phyloP scores from a whole-genome alignment of 2,329 filamentous ascomycete species.

The Colletotrichum tamarilloi region DNA sequence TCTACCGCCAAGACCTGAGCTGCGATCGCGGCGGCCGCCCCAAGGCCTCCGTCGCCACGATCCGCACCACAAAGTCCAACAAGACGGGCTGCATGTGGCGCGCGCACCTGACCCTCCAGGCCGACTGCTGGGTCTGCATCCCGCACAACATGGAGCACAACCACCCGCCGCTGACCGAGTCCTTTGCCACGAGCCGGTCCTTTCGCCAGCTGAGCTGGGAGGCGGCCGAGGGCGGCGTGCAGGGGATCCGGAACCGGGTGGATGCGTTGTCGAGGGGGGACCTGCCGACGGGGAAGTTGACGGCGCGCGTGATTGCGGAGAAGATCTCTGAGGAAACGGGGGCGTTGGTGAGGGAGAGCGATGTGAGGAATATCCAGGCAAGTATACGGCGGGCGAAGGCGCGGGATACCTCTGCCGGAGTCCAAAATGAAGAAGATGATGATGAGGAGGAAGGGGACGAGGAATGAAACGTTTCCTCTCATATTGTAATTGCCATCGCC shows the following conservation, averaged over 20 bases:
- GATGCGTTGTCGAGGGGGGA: not conserved
- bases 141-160: not conserved
- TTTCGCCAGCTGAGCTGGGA: not conserved
- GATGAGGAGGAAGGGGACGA: no score
- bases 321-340: not conserved
- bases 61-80: no score
- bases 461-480: not conserved
- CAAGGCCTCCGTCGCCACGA: no score
- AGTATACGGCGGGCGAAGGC: not conserved
- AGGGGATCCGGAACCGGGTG: no score
- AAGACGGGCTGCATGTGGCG: no score
- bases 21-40: no score
- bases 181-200: no score
- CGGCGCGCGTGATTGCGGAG: not conserved
- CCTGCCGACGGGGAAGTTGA: not conserved
- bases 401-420: not conserved
- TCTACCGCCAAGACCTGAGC: no score
- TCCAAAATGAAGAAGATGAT: not conserved
- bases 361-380: not conserved
- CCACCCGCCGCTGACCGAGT: no score
- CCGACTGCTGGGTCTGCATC: no score
- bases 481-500: not conserved
- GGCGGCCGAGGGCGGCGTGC: no score
- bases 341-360: not conserved
- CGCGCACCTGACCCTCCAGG: no score